These are phyloP conservation scores for Plasmodium gaboni DNA, from an alignment of 169 alveolate genomes.

Conservation along the genomic window DNA sequence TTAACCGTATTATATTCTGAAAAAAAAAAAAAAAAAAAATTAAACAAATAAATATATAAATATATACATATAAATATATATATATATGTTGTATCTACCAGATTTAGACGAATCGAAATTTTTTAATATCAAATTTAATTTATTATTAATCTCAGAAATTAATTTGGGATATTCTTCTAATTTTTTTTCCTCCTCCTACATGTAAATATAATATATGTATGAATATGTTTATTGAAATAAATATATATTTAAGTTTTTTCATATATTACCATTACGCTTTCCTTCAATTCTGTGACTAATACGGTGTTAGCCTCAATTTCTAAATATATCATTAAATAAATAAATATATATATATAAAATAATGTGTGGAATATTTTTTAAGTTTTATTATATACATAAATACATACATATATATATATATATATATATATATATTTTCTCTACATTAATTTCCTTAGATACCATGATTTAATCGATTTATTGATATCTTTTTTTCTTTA, in stretches of 20 bases:
- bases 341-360: not conserved
- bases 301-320: constrained; percentile 71
- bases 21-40: not conserved
- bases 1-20: constrained; percentile 68
- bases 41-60: not conserved
- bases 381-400: not conserved
- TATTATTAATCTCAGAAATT: constrained; percentile 47
- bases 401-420: not conserved
- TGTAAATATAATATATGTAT: not conserved
- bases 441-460: not conserved
- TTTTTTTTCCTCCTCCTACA: constrained; percentile 69
- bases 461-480: constrained; percentile 71
- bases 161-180: constrained; percentile 66
- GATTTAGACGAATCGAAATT: constrained; percentile 45
- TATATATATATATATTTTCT: not conserved
- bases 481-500: constrained; percentile 49
- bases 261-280: constrained; percentile 34
- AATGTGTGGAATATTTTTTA: not conserved
- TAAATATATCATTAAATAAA: not conserved
- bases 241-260: not conserved
- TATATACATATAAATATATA: not conserved
- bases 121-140: constrained; percentile 44
- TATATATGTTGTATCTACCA: constrained; percentile 13
- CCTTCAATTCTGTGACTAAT: constrained; percentile 59
- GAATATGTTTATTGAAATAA: too few relatives aligned